A percentile compares a stretch with the other conserved stretches of the same genome.
These are phyloP conservation scores for Porodaedalea pini DNA, from an alignment of 1,284 basidiomycete species.

Conservation along the genomic window DNA sequence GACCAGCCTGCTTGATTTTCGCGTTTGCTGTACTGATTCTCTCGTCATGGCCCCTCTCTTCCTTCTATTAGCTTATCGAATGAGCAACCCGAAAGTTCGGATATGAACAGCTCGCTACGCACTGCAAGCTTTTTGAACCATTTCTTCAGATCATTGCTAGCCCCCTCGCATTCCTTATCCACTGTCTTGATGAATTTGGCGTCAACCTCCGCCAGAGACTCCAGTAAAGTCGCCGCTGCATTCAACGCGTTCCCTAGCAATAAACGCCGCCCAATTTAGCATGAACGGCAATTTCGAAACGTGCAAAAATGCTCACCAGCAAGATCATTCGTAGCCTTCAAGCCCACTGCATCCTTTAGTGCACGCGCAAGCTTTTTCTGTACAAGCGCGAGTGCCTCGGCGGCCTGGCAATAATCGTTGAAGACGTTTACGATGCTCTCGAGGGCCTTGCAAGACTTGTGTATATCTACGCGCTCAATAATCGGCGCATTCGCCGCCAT, in stretches of 20 bases:
- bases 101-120: slow-evolving; percentile 24
- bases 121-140: slow-evolving; percentile 81
- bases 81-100: neutral
- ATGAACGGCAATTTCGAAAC: neutral
- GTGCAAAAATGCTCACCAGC: slow-evolving; percentile 48
- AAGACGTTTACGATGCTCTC: slow-evolving; percentile 63
- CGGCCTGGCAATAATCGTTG: slow-evolving; percentile 71
- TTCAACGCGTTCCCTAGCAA: slow-evolving; percentile 54
- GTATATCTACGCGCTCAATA: slow-evolving; percentile 62
- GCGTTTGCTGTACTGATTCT: slow-evolving; percentile 63
- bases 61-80: slow-evolving; percentile 49
- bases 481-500: slow-evolving; percentile 23
- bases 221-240: slow-evolving; percentile 62
- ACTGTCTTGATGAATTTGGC: slow-evolving; percentile 67
- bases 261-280: neutral
- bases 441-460: slow-evolving; percentile 74
- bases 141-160: slow-evolving; percentile 69
- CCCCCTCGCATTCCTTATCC: slow-evolving; percentile 65
- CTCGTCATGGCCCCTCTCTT: slow-evolving; percentile 73
- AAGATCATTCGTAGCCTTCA: slow-evolving; percentile 58
- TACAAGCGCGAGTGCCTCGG: slow-evolving; percentile 52
- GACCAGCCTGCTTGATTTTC: slow-evolving; percentile 74
- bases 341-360: slow-evolving; percentile 55
- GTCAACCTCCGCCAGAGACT: slow-evolving; percentile 64
- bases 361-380: slow-evolving; percentile 75